Base-by-base conservation (phyloP, 768 basidiomycete species). In the Piloderma croceum region DNA sequence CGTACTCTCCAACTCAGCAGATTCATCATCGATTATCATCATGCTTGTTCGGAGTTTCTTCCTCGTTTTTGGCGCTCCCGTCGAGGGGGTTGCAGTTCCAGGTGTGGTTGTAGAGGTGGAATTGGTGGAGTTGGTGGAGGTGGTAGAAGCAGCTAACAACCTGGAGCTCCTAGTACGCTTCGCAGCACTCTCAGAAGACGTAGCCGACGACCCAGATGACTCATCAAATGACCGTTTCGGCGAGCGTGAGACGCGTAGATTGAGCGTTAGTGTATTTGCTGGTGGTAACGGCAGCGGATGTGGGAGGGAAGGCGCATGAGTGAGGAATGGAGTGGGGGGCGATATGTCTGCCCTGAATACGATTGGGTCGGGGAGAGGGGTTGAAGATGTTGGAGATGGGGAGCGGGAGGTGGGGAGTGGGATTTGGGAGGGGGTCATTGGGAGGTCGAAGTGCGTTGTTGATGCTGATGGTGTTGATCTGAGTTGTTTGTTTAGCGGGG, bases 151-250 rank as follows among this genome's bases (percentile, higher is more conserved):
- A n/a, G n/a, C n/a, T n/a, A n/a, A n/a, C n/a, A 60, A 56, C 39
- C 64, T 47, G 17, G 54, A 42, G 38, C 51, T 56, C 32, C 63
- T 50, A 32, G 63, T 62, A 42, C 64, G 51, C 52, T 68, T 69
- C 10, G 60, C 65, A 39, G 53, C 45, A 32, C 52, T 52, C 44
- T 61, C 64, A 18, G 61, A 62, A 34, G 36, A 43, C 42, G 42
- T 42, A 42, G 58, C 60, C 7, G 61, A 65, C 12, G 68, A 65
- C 17, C 66, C 68, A 1, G 72, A 73, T 1, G 71, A 72, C 47
- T 80, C 79, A 41, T 78, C 78, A 40, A 79, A 76, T 0, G 76
- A 70, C 22, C 77, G 74, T 52, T 80, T 79, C 17, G 77, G 78
- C 18, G 74, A 74, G 20, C 70, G 67, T 34, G 68, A 64, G 27